Conservation (phyloP, 805 yeast genomes). For the Lachancea waltii region DNA sequence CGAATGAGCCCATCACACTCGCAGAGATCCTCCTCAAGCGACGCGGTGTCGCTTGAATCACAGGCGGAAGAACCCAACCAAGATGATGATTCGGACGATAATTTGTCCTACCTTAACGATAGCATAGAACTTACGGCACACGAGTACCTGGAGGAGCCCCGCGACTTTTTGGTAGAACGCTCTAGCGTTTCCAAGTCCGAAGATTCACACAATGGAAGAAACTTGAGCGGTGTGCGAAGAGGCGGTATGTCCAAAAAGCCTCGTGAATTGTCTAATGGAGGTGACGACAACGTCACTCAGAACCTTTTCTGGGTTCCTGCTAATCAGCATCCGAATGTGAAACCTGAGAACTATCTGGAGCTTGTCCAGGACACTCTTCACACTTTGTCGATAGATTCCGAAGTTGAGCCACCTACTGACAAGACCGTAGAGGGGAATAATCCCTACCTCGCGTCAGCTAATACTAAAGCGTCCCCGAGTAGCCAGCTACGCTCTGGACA, state of each 20-base stretch:
- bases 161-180: neutral
- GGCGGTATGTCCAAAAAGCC: conserved; percentile 11
- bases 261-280: neutral
- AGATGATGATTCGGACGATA: conserved; percentile 11
- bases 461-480: neutral
- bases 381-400: conserved; percentile 24
- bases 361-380: conserved; percentile 47
- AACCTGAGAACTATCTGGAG: conserved; percentile 76
- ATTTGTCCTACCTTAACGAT: conserved; percentile 10
- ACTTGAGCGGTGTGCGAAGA: conserved; percentile 15
- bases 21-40: conserved; percentile 11
- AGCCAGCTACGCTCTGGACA: conserved; percentile 15
- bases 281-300: conserved; percentile 29
- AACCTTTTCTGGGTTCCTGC: conserved; percentile 93
- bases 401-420: conserved; percentile 7
- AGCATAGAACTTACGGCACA: conserved; percentile 27
- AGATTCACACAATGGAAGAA: neutral
- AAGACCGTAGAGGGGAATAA: conserved; percentile 12
- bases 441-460: conserved; percentile 7
- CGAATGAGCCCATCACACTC: conserved; percentile 27
- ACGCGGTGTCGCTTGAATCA: conserved; percentile 8
- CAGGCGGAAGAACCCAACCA: neutral
- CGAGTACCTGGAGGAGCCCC: conserved; percentile 22
- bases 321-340: conserved; percentile 85
- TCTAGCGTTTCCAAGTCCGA: neutral